Evolutionary conservation across 2,329 filamentous ascomycete species (phyloP).

Genomic region (Emergomyces orientalis): DNA sequence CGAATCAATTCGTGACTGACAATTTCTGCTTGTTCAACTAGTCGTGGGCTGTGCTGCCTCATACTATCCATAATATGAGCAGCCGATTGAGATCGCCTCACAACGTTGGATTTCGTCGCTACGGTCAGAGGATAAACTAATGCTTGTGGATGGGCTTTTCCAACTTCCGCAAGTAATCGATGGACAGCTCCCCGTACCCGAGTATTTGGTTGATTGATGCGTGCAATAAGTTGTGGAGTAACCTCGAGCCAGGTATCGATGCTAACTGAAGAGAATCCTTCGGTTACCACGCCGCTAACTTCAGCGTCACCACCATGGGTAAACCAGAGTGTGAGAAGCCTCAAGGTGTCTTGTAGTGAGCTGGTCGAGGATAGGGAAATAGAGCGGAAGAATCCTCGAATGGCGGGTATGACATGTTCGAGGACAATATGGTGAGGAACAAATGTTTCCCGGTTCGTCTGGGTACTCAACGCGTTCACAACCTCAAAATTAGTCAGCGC

Average conservation of each 20-base stretch:
- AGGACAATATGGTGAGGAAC: slow-evolving; percentile 61
- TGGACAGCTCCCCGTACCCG: slow-evolving; percentile 86
- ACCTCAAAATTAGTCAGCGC: slow-evolving; percentile 97
- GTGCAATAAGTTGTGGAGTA: slow-evolving; percentile 91
- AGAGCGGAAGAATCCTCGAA: slow-evolving; percentile 94
- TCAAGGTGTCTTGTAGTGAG: slow-evolving; percentile 88
- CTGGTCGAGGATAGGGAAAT: slow-evolving; percentile 86
- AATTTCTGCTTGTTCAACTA: slow-evolving; percentile 90
- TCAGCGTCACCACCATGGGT: slow-evolving; percentile 80
- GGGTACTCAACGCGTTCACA: slow-evolving; percentile 67
- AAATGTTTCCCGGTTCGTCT: slow-evolving; percentile 50
- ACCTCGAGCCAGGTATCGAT: slow-evolving; percentile 99
- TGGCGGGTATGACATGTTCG: slow-evolving; percentile 86
- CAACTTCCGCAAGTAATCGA: slow-evolving; percentile 83
- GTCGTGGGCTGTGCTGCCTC: slow-evolving; percentile 81
- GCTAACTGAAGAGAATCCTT: slow-evolving; percentile 84
- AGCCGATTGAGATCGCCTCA: slow-evolving; percentile 75
- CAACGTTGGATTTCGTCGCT: slow-evolving; percentile 90
- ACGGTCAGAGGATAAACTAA: slow-evolving; percentile 95
- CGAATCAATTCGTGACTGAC: slow-evolving; percentile 96
- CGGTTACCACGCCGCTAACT: slow-evolving; percentile 78
- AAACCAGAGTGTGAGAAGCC: slow-evolving; percentile 92
- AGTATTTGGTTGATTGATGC: slow-evolving; percentile 91
- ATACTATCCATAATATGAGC: slow-evolving; percentile 96
- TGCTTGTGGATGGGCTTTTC: slow-evolving; percentile 87